A percentile compares a stretch with the other conserved stretches of the same genome.
Evolutionary conservation across 2,329 filamentous ascomycete genomes (phyloP).

Genomic region (Phaeomoniella chlamydospora): DNA sequence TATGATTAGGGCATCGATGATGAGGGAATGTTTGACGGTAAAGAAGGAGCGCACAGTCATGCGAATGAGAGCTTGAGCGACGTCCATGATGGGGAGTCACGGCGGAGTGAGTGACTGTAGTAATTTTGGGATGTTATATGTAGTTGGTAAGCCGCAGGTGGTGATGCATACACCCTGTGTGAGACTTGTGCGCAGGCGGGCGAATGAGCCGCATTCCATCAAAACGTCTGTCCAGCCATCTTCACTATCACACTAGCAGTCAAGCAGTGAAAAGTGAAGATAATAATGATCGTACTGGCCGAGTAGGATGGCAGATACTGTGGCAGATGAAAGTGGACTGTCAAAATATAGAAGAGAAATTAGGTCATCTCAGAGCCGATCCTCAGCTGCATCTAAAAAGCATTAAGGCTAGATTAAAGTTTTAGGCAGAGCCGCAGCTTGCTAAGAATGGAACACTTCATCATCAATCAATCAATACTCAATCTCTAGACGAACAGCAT

Average conservation of each 20-base stretch:
- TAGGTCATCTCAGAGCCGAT: not conserved
- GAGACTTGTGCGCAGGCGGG: no score
- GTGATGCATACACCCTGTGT: no score
- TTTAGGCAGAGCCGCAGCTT: not conserved
- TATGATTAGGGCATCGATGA: slow-evolving; percentile 64
- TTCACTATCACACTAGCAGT: not conserved
- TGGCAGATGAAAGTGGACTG: not conserved
- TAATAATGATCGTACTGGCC: no score
- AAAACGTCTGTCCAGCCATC: not conserved
- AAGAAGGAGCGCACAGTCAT: slow-evolving; percentile 74
- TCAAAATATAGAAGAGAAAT: not conserved
- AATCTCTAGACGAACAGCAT: no score
- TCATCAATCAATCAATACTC: slow-evolving; percentile 10
- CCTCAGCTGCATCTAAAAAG: no score
- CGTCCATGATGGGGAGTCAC: slow-evolving; percentile 49
- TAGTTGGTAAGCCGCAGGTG: no score
- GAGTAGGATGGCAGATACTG: no score
- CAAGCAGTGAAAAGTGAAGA: not conserved
- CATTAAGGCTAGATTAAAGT: no score
- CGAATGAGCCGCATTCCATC: not conserved
- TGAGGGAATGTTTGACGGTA: slow-evolving; percentile 60
- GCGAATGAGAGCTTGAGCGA: slow-evolving; percentile 67
- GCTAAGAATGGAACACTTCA: not conserved
- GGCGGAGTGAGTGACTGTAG: no score
- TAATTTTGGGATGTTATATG: no score